These are phyloP conservation scores for Bullera alba DNA, from an alignment of 768 basidiomycete genomes.

Conservation along the genomic window DNA sequence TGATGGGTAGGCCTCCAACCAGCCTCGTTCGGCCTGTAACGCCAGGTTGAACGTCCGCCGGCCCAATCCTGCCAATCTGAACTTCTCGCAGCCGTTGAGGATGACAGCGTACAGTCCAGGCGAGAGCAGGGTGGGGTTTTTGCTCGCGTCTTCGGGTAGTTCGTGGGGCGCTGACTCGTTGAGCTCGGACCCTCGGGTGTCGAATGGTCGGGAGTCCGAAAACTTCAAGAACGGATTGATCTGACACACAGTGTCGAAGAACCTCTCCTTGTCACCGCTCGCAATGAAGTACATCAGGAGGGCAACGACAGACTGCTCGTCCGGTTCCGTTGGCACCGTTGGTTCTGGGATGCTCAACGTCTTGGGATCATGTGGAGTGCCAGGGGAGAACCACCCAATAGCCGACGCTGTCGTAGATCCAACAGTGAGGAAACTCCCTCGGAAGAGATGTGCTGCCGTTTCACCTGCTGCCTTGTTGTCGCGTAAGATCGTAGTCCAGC, in stretches of 20 bases:
- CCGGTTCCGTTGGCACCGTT: background rate
- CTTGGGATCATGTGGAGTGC: no score
- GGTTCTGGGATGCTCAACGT: no score
- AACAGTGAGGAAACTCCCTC: no score
- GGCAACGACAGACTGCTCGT: conserved; percentile 5
- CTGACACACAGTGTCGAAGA: conserved; percentile 10
- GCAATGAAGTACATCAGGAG: conserved; percentile 8
- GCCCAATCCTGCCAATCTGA: conserved; percentile 3
- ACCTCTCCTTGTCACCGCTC: conserved; percentile 10
- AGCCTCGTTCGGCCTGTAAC: conserved; percentile 6
- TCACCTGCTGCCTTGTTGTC: no score
- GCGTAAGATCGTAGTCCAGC: no score
- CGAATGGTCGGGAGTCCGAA: conserved; percentile 9
- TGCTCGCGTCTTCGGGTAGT: background rate
- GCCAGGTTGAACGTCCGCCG: conserved; percentile 7
- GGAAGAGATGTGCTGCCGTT: no score
- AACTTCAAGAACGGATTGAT: conserved; percentile 20
- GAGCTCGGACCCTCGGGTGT: background rate
- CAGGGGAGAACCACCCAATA: no score
- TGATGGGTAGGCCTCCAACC: background rate
- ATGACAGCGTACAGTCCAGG: conserved; percentile 1
- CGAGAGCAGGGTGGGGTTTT: no score
- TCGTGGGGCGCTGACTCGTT: background rate
- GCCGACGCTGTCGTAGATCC: no score
- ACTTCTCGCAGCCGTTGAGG: conserved; percentile 1